Percentiles rank a stretch among this genome's conserved stretches.
Evolutionary conservation across 257 asterid genomes (phyloP).

Genomic region (Gentiana macrophylla): DNA sequence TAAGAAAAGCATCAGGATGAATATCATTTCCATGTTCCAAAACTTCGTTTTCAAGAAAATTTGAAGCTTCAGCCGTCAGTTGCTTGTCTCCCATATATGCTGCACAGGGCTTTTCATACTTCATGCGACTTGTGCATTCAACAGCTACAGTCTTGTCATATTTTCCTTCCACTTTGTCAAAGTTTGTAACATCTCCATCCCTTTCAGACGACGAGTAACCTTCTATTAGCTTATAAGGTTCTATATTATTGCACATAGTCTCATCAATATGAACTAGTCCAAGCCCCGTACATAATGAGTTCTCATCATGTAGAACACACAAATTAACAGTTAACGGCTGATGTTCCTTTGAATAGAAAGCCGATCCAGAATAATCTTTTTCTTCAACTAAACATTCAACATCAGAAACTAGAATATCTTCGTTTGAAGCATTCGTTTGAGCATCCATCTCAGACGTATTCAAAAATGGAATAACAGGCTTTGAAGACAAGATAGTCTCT

Average conservation of each 20-base stretch:
- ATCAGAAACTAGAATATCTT: conserved; percentile 6
- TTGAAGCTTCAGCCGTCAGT: too few species aligned
- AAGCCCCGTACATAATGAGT: not conserved
- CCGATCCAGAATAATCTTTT: conserved; percentile 9
- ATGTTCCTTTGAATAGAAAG: conserved; percentile 3
- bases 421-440: conserved; percentile 14
- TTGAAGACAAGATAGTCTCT: conserved; percentile 12
- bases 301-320: conserved; percentile 2
- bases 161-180: conserved; percentile 1
- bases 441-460: conserved; percentile 10
- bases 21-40: too few species aligned
- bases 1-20: too few species aligned
- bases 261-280: not conserved
- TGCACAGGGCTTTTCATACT: too few species aligned
- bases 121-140: too few species aligned
- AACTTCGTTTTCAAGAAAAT: too few species aligned
- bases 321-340: conserved; percentile 4
- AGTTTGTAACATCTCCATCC: not conserved
- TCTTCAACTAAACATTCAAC: conserved; percentile 5
- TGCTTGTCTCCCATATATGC: too few species aligned
- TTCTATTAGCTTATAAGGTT: not conserved
- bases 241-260: not conserved
- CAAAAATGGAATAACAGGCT: conserved; percentile 9
- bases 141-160: too few species aligned
- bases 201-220: not conserved